Conservation (phyloP, 768 basidiomycete species). For the Paxillus rubicundulus region DNA sequence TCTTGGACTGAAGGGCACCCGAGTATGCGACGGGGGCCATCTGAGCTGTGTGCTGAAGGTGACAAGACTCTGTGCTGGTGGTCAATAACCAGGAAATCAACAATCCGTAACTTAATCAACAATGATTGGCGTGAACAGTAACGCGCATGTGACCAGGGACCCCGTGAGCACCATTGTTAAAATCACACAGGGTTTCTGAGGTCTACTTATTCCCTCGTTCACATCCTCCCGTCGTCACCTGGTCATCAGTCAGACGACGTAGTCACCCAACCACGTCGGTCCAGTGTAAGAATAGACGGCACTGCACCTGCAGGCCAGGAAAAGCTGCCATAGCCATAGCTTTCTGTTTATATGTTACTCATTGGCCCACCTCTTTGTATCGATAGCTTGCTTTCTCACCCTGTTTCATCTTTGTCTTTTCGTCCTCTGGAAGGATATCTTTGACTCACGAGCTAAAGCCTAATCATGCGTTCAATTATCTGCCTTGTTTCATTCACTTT, state of each 20-base stretch:
- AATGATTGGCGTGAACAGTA: conserved; percentile 23
- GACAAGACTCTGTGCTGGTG: background rate
- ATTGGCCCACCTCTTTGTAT: conserved; percentile 13
- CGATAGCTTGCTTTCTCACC: conserved; percentile 14
- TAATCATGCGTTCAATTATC: conserved; percentile 28
- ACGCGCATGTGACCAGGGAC: conserved; percentile 21
- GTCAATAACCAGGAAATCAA: conserved; percentile 21
- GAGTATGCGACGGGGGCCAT: conserved; percentile 47
- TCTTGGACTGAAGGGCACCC: conserved; percentile 61
- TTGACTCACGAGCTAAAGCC: conserved; percentile 5
- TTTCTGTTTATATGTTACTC: background rate
- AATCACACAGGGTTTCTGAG: background rate
- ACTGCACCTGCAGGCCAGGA: background rate
- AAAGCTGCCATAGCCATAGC: background rate
- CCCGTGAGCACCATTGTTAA: background rate
- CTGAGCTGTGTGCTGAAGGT: conserved; percentile 4
- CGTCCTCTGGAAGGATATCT: conserved; percentile 35
- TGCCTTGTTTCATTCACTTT: conserved; percentile 33
- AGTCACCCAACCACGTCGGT: too few species aligned
- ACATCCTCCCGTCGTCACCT: background rate
- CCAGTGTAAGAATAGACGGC: conserved; percentile 1
- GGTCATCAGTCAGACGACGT: too few species aligned
- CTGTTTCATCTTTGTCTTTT: conserved; percentile 13
- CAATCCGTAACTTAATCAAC: too few species aligned
- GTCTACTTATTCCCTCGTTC: background rate